Base-by-base conservation (phyloP, 495 filamentous ascomycete species). In the Daldinia bambusicola region DNA sequence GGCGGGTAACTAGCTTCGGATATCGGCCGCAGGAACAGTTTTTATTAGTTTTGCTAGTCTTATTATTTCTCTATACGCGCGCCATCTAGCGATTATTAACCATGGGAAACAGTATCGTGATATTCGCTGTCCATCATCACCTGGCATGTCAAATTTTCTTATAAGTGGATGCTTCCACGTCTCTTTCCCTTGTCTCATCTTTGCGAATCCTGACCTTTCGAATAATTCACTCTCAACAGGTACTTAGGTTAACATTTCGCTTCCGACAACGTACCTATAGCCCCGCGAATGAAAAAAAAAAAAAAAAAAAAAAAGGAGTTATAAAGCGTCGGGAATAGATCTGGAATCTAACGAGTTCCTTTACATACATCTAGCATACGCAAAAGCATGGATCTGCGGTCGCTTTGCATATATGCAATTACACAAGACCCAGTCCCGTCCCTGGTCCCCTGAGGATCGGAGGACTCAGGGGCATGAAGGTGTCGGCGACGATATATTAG, bases 261-360 rank as follows among this genome's bases (percentile, higher is more conserved):
- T n/a, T n/a, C n/a, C n/a, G n/a, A n/a, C 9, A 45, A 8, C 6
- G 41, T 26, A 36, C 32, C 8, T 69, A 66, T 66, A 73, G 7
- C 61, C 70, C 70, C 61, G 52, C 70, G 70, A 73, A 73, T 73
- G 13, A 37, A 56, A 62, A n/a, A 31, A 40, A n/a, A n/a, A n/a
- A n/a, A n/a, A n/a, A n/a, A n/a, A n/a, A n/a, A n/a, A n/a, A n/a
- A n/a, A n/a, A n/a, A n/a, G n/a, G n/a, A n/a, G 34, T 50, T 38
- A 40, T 56, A 22, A 3, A 10, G 13, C 7, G 43, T 26, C n/a
- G 51, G 41, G 50, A 16, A 36, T 53, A 55, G 56, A 64, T 73
- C 56, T 64, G 31, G 57, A 66, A 69, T 58, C 38, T 50, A 68
- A 64, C 52, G 14, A 56, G 43, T 52, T n/a, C 41, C 14, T 38